phyloP scores from a whole-genome alignment of 768 basidiomycete genomes.

The Pleurotus cornucopiae region DNA sequence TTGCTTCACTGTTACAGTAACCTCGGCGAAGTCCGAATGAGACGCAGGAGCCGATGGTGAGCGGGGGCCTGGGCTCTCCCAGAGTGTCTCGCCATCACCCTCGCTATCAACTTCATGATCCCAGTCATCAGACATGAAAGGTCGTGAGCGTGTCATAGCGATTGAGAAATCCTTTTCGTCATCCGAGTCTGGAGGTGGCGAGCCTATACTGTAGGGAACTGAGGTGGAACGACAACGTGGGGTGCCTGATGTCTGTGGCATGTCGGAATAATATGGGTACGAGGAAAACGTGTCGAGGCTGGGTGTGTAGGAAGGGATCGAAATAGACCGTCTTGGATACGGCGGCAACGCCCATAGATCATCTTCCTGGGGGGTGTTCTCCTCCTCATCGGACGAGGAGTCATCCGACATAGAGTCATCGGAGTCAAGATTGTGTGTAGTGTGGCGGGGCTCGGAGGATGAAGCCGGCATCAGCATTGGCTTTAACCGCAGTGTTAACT shows the following conservation, averaged over 20 bases:
- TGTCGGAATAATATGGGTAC: constrained; percentile 23
- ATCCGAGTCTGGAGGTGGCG: constrained; percentile 72
- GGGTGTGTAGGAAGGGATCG: constrained; percentile 53
- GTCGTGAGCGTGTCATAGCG: constrained; percentile 36
- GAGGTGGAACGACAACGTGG: constrained; percentile 55
- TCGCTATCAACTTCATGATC: constrained; percentile 48
- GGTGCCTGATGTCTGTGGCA: constrained; percentile 19
- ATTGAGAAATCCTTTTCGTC: constrained; percentile 52
- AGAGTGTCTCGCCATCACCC: constrained; percentile 54
- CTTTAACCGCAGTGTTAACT: constrained; percentile 63
- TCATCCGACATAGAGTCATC: constrained; percentile 37
- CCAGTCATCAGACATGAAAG: constrained; percentile 32
- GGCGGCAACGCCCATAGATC: constrained; percentile 49
- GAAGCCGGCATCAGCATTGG: constrained; percentile 32
- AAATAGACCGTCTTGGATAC: constrained; percentile 54
- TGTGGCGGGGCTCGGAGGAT: constrained; percentile 16
- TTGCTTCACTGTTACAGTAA: constrained; percentile 42
- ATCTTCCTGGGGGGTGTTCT: constrained; percentile 25
- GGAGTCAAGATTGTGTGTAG: constrained; percentile 35
- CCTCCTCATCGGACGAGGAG: constrained; percentile 29
- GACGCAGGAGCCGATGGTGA: constrained; percentile 55
- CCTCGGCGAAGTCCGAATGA: constrained; percentile 21
- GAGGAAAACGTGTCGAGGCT: constrained; percentile 28
- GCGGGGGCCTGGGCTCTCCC: constrained; percentile 61
- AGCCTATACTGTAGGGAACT: constrained; percentile 50